Evolutionary conservation across 2,329 filamentous ascomycete genomes (phyloP).

Genomic region (Hypoxylon sp.): DNA sequence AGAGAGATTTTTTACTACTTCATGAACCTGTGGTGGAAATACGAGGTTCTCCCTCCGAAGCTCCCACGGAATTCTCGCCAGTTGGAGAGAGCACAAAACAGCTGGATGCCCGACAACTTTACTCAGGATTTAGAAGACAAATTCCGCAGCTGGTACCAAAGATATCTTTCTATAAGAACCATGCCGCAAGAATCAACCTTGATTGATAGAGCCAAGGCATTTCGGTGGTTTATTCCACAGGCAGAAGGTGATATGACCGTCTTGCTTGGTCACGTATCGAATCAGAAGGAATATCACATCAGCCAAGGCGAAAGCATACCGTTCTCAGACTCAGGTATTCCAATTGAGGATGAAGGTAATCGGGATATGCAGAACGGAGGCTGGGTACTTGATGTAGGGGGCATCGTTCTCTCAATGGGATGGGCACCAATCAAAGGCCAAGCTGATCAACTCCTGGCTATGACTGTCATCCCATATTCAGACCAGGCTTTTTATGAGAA

Average conservation of each 20-base stretch:
- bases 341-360: slow-evolving; percentile 41
- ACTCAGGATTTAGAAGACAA: slow-evolving; percentile 43
- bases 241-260: slow-evolving; percentile 46
- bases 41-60: slow-evolving; percentile 53
- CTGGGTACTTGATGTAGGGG: slow-evolving; percentile 70
- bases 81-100: slow-evolving; percentile 45
- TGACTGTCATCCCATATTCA: slow-evolving; percentile 66
- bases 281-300: slow-evolving; percentile 50
- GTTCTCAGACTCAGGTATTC: slow-evolving; percentile 48
- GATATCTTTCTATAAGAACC: slow-evolving; percentile 41
- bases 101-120: slow-evolving; percentile 52
- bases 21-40: slow-evolving; percentile 51
- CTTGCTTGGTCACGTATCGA: slow-evolving; percentile 49
- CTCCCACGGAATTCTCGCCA: slow-evolving; percentile 41
- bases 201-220: slow-evolving; percentile 48
- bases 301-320: slow-evolving; percentile 48
- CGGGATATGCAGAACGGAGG: slow-evolving; percentile 53
- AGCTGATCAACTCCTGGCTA: slow-evolving; percentile 65
- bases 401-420: slow-evolving; percentile 66
- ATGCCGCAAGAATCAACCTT: slow-evolving; percentile 42
- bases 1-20: slow-evolving; percentile 47
- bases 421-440: slow-evolving; percentile 64
- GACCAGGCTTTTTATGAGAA: slow-evolving; percentile 64
- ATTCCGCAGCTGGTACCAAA: slow-evolving; percentile 49
- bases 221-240: slow-evolving; percentile 47